Percentiles rank a stretch among this genome's conserved stretches.
These are phyloP conservation scores for Trypanosomatidae sp. DNA, from an alignment of 208 protist species.

Conservation along the genomic window DNA sequence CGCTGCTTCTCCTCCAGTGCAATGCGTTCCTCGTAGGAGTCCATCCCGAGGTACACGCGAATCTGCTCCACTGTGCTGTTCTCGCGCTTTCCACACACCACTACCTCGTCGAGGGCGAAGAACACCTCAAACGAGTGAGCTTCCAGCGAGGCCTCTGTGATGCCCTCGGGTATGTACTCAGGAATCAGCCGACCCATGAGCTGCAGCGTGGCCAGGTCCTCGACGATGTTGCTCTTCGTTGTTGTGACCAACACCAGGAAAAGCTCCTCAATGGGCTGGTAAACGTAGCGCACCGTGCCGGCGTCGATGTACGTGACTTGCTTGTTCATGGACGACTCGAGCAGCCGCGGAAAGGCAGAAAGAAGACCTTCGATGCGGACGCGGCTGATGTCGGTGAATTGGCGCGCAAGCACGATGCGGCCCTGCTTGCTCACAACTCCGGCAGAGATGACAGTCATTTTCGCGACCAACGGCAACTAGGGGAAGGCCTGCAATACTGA, in stretches of 20 bases:
- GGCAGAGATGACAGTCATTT: slow-evolving; percentile 82
- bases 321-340: slow-evolving; percentile 67
- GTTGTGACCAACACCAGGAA: slow-evolving; percentile 95
- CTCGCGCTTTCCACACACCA: slow-evolving; percentile 95
- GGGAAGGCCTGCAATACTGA: neutral
- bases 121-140: slow-evolving; percentile 93
- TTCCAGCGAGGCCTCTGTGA: slow-evolving; percentile 81
- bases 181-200: slow-evolving; percentile 91
- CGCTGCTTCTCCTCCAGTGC: slow-evolving; percentile 76
- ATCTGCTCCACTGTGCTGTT: slow-evolving; percentile 94
- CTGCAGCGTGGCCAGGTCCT: slow-evolving; percentile 97
- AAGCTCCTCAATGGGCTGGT: slow-evolving; percentile 97
- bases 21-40: slow-evolving; percentile 96
- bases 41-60: slow-evolving; percentile 96
- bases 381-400: slow-evolving; percentile 96
- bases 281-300: slow-evolving; percentile 96
- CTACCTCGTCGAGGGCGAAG: slow-evolving; percentile 98
- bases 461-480: neutral
- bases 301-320: slow-evolving; percentile 98
- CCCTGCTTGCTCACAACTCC: slow-evolving; percentile 82
- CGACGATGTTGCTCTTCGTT: slow-evolving; percentile 97
- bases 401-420: slow-evolving; percentile 92
- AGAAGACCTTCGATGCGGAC: slow-evolving; percentile 97
- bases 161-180: slow-evolving; percentile 79
- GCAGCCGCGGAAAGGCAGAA: slow-evolving; percentile 97